Percentiles rank a stretch among this genome's conserved stretches.
phyloP scores from a whole-genome alignment of 2,329 filamentous ascomycete genomes.

The Geosmithia putterillii region DNA sequence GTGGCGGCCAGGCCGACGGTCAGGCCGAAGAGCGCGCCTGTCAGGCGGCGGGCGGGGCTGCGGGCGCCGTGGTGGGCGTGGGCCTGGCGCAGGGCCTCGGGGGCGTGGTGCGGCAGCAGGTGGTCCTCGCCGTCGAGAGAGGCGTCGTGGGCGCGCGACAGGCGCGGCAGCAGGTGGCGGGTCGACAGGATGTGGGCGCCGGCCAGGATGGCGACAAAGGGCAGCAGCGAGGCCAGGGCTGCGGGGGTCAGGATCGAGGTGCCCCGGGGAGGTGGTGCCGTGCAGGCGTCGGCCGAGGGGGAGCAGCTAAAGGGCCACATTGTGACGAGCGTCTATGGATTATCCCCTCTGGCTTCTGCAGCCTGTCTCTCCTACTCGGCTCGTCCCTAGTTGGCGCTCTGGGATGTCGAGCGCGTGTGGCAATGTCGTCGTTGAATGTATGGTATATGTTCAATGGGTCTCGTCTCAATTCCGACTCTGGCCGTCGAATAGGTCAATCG shows the following conservation, averaged over 20 bases:
- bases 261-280: slow-evolving; percentile 23
- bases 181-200: slow-evolving; percentile 49
- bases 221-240: slow-evolving; percentile 47
- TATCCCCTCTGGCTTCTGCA: background rate
- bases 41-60: slow-evolving; percentile 34
- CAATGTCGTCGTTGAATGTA: too few relatives aligned
- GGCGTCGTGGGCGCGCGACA: slow-evolving; percentile 42
- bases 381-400: too few relatives aligned
- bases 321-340: too few relatives aligned
- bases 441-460: too few relatives aligned
- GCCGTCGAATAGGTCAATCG: too few relatives aligned
- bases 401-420: too few relatives aligned
- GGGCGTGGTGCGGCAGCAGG: slow-evolving; percentile 49
- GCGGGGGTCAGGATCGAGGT: slow-evolving; percentile 19
- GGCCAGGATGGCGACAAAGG: slow-evolving; percentile 61
- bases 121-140: slow-evolving; percentile 44
- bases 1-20: slow-evolving; percentile 70
- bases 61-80: slow-evolving; percentile 46
- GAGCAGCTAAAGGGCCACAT: slow-evolving; percentile 37
- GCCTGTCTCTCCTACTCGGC: too few relatives aligned
- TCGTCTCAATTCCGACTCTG: too few relatives aligned
- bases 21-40: slow-evolving; percentile 58
- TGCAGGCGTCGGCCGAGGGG: slow-evolving; percentile 39
- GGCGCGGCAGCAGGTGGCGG: slow-evolving; percentile 59
- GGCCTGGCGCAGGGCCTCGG: slow-evolving; percentile 42